Base-by-base conservation (phyloP, 225 moss, liverwort and hornwort species). In the Ulota crispa region DNA sequence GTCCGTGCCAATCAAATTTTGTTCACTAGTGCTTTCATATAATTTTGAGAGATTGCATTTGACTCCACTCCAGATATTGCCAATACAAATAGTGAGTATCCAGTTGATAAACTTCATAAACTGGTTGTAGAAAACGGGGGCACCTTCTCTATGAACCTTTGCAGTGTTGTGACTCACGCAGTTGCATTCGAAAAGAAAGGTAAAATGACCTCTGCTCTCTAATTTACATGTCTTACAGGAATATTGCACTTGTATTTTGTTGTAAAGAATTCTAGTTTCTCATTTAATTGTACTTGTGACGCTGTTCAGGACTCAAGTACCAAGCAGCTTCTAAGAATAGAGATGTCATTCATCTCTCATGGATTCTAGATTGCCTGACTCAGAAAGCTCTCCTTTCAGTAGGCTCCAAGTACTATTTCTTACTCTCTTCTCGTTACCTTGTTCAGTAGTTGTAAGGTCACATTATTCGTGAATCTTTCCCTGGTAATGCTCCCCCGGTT, bases 101-200 rank as follows among this genome's bases (percentile, higher is more conserved):
- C 93, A 42, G 85, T 89, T 72, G 96, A 91, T 27, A 89, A 83
- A 77, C 83, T 99, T 43, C 99, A 96, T 85, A 93, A 91, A 81
- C n/a, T 93, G 82, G 83, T 96, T 64, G 91, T 89, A 31, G 96
- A 94, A 87, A 92, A 99, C 73, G 99, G 99, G 36, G 99, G 96
- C 42, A 64, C 73, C 30, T 99, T 93, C 72, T 99, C 93, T 52
- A 99, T 99, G 96, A 96, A 99, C 80, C 80, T 93, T 32, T 92
- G 76, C 78, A 73, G 61, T 76, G 73, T 74, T 77, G 93, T 99
- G 41, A 94, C 99, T 31, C 94, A 96, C 82, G 78, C 88, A 57
- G 79, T 96, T 82, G 99, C 96, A 70, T 82, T 82, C 30, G 94
- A 94, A 45, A 93, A 83, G 81, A 99, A 91, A 88, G 99, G 96